A percentile compares a stretch with the other conserved stretches of the same genome.
phyloP scores from a whole-genome alignment of 2,329 filamentous ascomycete genomes.

The Fusarium irregulare region DNA sequence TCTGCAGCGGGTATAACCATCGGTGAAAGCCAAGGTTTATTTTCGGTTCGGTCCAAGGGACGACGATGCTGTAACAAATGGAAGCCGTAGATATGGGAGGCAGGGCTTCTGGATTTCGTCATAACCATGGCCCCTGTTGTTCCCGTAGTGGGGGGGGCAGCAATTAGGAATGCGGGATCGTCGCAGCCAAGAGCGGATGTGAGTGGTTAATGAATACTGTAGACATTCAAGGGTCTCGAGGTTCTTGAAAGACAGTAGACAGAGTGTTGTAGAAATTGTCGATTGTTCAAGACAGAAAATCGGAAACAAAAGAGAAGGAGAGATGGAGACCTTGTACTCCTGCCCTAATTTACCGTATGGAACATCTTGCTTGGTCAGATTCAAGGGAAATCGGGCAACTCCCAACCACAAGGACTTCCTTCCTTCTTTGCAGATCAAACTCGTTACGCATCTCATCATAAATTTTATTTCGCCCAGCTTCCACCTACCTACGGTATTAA shows the following conservation, averaged over 20 bases:
- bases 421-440: neutral
- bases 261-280: neutral
- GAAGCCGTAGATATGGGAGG: conserved; percentile 5
- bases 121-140: conserved; percentile 27
- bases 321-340: neutral
- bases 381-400: neutral
- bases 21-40: conserved; percentile 24
- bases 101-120: conserved; percentile 35
- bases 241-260: neutral
- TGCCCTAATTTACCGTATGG: neutral
- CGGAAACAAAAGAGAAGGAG: neutral
- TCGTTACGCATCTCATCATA: neutral
- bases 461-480: neutral
- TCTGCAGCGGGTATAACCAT: conserved; percentile 12
- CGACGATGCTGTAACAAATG: conserved; percentile 18
- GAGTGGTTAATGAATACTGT: neutral
- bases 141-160: conserved; percentile 37
- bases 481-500: neutral
- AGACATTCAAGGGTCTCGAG: neutral
- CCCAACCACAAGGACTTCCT: neutral
- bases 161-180: conserved; percentile 10
- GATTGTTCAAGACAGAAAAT: neutral
- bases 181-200: neutral
- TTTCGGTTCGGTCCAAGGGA: conserved; percentile 48
- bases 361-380: neutral